phyloP scores from a whole-genome alignment of 768 basidiomycete species.

The Lactarius sp. region DNA sequence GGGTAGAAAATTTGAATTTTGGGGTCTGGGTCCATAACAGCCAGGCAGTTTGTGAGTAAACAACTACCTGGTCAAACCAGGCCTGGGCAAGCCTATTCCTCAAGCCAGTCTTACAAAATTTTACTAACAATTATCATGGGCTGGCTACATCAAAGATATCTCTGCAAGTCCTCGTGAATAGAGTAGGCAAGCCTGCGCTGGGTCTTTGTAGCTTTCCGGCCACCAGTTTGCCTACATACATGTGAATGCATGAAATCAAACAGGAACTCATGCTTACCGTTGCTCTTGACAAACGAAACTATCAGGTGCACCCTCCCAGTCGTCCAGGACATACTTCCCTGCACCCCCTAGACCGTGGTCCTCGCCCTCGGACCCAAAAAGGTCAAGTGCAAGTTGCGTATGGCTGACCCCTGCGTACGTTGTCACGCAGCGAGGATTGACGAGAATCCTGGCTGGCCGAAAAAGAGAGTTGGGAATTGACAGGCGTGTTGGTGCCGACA shows the following conservation, averaged over 20 bases:
- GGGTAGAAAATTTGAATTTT: no score
- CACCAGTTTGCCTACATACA: conserved; percentile 66
- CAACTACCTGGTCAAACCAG: no score
- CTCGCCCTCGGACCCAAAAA: conserved; percentile 78
- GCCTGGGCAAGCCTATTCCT: no score
- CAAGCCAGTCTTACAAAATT: no score
- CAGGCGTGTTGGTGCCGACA: conserved; percentile 33
- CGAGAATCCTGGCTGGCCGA: conserved; percentile 82
- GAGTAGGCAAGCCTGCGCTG: conserved; percentile 81
- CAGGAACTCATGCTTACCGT: conserved; percentile 41
- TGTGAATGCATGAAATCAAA: conserved; percentile 2
- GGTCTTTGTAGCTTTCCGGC: conserved; percentile 84
- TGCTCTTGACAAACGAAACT: conserved; percentile 98
- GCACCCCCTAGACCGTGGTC: conserved; percentile 45
- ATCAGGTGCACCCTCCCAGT: conserved; percentile 96
- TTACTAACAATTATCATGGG: no score
- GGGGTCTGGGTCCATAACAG: no score
- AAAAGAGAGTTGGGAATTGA: conserved; percentile 87
- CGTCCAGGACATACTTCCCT: conserved; percentile 81
- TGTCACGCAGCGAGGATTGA: conserved; percentile 95
- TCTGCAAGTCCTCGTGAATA: conserved; percentile 63
- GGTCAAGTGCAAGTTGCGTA: conserved; percentile 88
- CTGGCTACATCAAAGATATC: conserved; percentile 1
- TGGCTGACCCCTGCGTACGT: conserved; percentile 98
- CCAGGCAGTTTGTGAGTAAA: no score